Base-by-base conservation (phyloP, 768 basidiomycete genomes). In the Calocera viscosa region DNA sequence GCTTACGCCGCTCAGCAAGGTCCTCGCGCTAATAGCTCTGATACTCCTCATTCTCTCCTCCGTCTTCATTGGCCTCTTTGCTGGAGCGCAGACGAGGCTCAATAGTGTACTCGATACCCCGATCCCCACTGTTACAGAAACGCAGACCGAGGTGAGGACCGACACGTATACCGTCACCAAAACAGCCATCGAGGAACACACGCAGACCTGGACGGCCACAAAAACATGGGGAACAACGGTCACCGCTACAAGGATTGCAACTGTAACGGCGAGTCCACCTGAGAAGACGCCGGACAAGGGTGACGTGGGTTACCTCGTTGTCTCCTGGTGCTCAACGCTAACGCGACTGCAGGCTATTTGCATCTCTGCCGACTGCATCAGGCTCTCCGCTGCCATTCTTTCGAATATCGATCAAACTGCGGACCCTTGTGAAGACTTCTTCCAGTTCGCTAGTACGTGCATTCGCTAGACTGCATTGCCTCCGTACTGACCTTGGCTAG, bases 371-470 rank as follows among this genome's bases (percentile, higher is more conserved):
- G 82, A 87, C 69, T 99, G 96, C 74, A 86, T 98, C 64, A 77
- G 85, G 35, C 81, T 95, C 14, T 87, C 95, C 11, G 89, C 91
- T 0, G 82, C 86, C 0, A 89, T 99, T 67, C 77, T 98, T 16
- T 83, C 86, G 22, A 85, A 85, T 0, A 76, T 98, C 24, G 94
- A 99, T 73, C 82, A 82, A 11, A 79, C 85, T 10, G 82, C 88
- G 70, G 93, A 98, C 73, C 96, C 96, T 0, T 99, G 96, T 76
- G 90, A 97, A 71, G 88, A 93, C 76, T 96, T 97, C 75, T 97
- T 94, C 73, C 84, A 88, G 69, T 98, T 86, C 77, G 86, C 94
- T 11, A 94, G 93, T 94, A 72, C 72, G 91, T 86, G 10, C 14
- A 38, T 65, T 3, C 49, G n/a, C 63, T 28, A 38, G 64, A 38